Evolutionary conservation across 192 early-diverging fungal species (phyloP).

Genomic region (Kickxella alabastrina): DNA sequence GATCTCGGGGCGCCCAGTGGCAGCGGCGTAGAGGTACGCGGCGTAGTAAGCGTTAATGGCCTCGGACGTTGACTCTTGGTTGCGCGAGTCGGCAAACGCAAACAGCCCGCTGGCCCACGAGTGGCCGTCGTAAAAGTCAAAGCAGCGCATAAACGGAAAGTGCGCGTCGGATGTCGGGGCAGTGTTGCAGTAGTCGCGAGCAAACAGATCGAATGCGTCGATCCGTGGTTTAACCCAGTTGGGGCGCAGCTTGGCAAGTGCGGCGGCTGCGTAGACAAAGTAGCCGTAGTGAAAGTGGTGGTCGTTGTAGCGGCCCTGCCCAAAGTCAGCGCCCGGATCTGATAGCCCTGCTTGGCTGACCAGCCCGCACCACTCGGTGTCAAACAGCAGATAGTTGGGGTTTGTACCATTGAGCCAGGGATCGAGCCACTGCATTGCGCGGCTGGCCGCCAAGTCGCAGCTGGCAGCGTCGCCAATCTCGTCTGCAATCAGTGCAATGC

Average conservation of each 20-base stretch:
- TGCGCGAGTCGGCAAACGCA: constrained; percentile 50
- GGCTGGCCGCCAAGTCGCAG: constrained; percentile 19
- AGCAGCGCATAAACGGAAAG: constrained; percentile 54
- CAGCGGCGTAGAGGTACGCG: constrained; percentile 35
- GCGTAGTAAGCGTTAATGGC: constrained; percentile 56
- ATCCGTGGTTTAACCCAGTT: constrained; percentile 22
- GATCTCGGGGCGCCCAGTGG: constrained; percentile 24
- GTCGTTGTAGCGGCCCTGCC: constrained; percentile 56
- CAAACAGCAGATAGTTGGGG: constrained; percentile 30
- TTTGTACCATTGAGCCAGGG: constrained; percentile 42
- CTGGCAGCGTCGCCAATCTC: constrained; percentile 29
- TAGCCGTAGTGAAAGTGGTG: constrained; percentile 61
- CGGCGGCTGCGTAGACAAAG: constrained; percentile 52
- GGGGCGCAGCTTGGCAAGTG: constrained; percentile 35
- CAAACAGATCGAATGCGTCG: constrained; percentile 23
- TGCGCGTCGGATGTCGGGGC: constrained; percentile 11
- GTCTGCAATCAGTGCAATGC: constrained; percentile 54
- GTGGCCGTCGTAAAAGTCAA: constrained; percentile 61
- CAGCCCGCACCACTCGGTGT: constrained; percentile 50
- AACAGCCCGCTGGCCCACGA: constrained; percentile 57
- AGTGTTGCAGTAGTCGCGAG: constrained; percentile 53
- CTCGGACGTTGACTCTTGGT: constrained; percentile 55
- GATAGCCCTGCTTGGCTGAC: constrained; percentile 23
- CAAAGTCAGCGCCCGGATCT: constrained; percentile 47
- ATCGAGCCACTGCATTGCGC: constrained; percentile 23